Evolutionary conservation across 2,329 filamentous ascomycete genomes (phyloP).

Genomic region (Ophiostoma sp.): DNA sequence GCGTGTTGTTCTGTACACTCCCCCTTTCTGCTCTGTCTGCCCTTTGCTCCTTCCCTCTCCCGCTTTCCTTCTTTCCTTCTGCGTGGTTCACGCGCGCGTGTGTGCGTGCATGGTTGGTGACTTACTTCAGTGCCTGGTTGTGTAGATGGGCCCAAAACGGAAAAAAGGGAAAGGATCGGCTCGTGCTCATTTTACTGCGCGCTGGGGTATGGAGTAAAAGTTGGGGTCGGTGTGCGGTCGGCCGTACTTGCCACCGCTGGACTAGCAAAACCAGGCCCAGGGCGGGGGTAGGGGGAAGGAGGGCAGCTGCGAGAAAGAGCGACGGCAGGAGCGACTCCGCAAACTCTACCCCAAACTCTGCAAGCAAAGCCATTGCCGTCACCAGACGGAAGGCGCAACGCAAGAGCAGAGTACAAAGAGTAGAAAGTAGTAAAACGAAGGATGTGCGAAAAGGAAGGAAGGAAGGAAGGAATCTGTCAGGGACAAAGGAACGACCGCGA

Average conservation of each 20-base stretch:
- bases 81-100: neutral
- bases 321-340: conserved; percentile 13
- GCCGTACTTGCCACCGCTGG: neutral
- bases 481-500: neutral
- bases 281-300: neutral
- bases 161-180: neutral
- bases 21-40: neutral
- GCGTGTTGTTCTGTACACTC: neutral
- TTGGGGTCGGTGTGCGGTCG: neutral
- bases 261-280: neutral
- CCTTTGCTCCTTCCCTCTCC: neutral
- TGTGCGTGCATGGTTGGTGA: conserved; percentile 1
- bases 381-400: conserved; percentile 5
- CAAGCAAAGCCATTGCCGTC: neutral
- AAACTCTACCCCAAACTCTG: conserved; percentile 4
- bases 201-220: conserved; percentile 9
- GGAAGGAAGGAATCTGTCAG: neutral
- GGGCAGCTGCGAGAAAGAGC: neutral
- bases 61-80: neutral
- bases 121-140: neutral
- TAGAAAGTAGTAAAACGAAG: neutral
- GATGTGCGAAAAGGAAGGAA: neutral
- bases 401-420: neutral
- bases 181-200: neutral
- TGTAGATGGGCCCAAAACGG: conserved; percentile 5